Base-by-base conservation (phyloP, 1,139 yeast genomes). In the Entelexis sorbosivorans region DNA sequence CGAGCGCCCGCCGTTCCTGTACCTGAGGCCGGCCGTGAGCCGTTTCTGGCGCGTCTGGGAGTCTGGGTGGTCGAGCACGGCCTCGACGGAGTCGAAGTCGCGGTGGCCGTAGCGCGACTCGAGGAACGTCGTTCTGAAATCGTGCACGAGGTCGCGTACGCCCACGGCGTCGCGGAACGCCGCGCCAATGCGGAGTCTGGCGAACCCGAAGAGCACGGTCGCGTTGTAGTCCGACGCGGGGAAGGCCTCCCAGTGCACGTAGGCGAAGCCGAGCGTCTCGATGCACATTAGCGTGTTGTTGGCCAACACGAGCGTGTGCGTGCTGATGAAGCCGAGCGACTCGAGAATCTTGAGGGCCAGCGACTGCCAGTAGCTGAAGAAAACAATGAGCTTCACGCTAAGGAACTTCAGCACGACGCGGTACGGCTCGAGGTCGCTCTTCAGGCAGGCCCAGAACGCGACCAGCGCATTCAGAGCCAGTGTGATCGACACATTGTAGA, bases 281-380 rank as follows among this genome's bases (percentile, higher is more conserved):
- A 85, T 69, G 64, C 96, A 87, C 59, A 91, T 71, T 43, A 88
- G 66, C 1, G 87, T 81, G 69, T 87, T 88, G 63, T 87, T 95
- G 50, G 83, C 80, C 14, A 80, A 74, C 13, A 64, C 69, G 36
- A 52, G 40, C n/a, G 42, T 38, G 9, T 48, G 49, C 17, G 34
- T 26, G 11, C 42, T 29, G 20, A 87, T 69, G 0, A 77, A 58
- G 1, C 83, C 80, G 40, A 78, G 66, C 59, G 74, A 73, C 57
- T 75, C 79, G 38, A 86, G 62, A 1, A 83, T 64, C 0, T 86
- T 79, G 46, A 91, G 71, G 0, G 81, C 61, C 26, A 89, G 73
- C 0, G 96, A 91, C 65, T 91, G 98, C 98, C 98, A 91, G 66
- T 88, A 91, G 17, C 95, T 85, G 35, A 96, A 96, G 72, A 91